Conservation (phyloP, 2,329 filamentous ascomycete species). For the Hymenoscyphus albidus region DNA sequence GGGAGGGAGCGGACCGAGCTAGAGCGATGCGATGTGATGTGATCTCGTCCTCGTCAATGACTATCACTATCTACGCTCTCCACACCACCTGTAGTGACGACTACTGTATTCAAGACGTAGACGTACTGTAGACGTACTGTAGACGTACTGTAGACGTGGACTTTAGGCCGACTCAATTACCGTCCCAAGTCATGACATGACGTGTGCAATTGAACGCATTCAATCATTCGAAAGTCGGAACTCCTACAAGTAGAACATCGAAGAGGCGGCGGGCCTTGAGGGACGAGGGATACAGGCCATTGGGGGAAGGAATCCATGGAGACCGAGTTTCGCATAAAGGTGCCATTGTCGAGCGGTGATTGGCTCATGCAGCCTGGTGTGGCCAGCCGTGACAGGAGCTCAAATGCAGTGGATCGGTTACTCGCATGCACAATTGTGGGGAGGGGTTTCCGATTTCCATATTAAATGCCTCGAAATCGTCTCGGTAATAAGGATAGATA, state of each 20-base stretch:
- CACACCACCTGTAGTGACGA: background rate
- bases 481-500: background rate
- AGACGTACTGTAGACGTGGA: background rate
- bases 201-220: constrained; percentile 1
- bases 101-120: background rate
- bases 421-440: constrained; percentile 1
- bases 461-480: background rate
- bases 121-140: background rate
- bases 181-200: background rate
- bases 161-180: background rate
- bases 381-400: background rate
- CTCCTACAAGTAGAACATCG: background rate
- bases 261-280: background rate
- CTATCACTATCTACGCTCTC: background rate
- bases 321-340: background rate
- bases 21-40: background rate
- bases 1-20: background rate
- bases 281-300: background rate
- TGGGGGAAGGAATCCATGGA: background rate
- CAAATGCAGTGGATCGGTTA: background rate
- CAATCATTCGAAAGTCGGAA: background rate
- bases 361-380: background rate
- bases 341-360: background rate
- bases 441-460: background rate
- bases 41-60: background rate